Base-by-base conservation (phyloP, 108 stramenopile genomes). In the Cyclostephanos tholiformis region DNA sequence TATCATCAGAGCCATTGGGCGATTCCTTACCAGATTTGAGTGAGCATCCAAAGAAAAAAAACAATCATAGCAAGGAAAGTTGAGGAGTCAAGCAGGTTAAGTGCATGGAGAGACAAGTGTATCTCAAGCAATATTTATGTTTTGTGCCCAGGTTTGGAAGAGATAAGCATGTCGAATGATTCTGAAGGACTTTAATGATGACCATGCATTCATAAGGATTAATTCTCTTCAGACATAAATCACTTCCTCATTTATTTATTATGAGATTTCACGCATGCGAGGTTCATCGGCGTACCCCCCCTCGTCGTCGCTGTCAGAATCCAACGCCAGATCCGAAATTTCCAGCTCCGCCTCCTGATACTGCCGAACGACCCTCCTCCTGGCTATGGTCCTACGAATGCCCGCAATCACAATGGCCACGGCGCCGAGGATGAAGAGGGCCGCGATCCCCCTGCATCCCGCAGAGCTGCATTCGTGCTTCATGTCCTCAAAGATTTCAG, bases 281-380 rank as follows among this genome's bases (percentile, higher is more conserved):
- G 77, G 77, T 51, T 53, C 58, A 44, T 77, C 77, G 22, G 36
- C 67, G 66, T 79, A 71, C 43, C 50, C 50, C 38, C 48, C 69
- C 29, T 72, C 77, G 19, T 72, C 71, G 36, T 79, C 77, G 4
- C 67, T 69, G 30, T 76, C 76, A 1, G 77, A 79, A 68, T 79
- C 57, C 60, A 79, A 79, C 20, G 77, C 77, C 49, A 79, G 55
- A 53, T 79, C 77, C 6, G 71, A 72, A 41, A 79, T 79, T 68
- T 79, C 77, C 46, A 79, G 61, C 52, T 79, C 77, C 17, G 77
- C 77, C 52, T 79, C 77, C 55, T 79, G 77, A 50, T 79, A 79
- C 66, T 79, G 77, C 39, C 77, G 46, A 12, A 79, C 51, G n/a
- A 79, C 52, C 26, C 77, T 66, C 52, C 77, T 72, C 51, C 77